Percentiles rank a stretch among this genome's conserved stretches.
Conservation (phyloP, 2,329 filamentous ascomycete genomes). For the Cryphonectria nitschkei region DNA sequence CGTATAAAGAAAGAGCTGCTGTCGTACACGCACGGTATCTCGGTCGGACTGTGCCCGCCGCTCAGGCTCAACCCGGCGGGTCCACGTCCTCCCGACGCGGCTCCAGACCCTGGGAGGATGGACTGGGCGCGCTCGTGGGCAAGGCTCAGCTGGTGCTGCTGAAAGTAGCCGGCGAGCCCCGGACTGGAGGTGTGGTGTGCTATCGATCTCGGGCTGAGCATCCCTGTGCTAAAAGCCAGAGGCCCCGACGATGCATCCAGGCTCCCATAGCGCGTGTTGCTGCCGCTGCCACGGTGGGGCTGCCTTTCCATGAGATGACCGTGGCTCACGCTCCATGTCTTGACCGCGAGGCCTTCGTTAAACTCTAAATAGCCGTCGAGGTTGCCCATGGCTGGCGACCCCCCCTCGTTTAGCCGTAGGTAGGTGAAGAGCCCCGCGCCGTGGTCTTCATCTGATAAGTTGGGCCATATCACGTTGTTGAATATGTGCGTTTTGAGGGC, state of each 20-base stretch:
- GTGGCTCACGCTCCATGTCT: slow-evolving; percentile 85
- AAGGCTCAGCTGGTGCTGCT: slow-evolving; percentile 31
- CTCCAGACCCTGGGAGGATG: slow-evolving; percentile 19
- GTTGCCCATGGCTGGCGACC: slow-evolving; percentile 80
- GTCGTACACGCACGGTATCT: slow-evolving; percentile 73
- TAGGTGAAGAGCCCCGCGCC: slow-evolving; percentile 93
- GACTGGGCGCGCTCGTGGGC: slow-evolving; percentile 32
- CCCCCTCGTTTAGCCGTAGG: slow-evolving; percentile 84
- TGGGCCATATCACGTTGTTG: slow-evolving; percentile 98
- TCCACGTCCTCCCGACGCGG: slow-evolving; percentile 15
- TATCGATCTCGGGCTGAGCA: slow-evolving; percentile 35
- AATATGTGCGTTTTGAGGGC: slow-evolving; percentile 95
- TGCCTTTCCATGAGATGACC: slow-evolving; percentile 83
- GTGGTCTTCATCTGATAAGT: slow-evolving; percentile 93
- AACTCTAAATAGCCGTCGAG: slow-evolving; percentile 85
- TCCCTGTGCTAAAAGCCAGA: slow-evolving; percentile 29
- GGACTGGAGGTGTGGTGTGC: slow-evolving; percentile 34
- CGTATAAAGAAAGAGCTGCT: slow-evolving; percentile 94
- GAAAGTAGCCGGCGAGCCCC: slow-evolving; percentile 31
- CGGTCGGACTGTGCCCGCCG: slow-evolving; percentile 39
- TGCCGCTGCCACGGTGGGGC: slow-evolving; percentile 63
- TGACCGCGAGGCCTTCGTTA: slow-evolving; percentile 85
- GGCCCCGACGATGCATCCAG: slow-evolving; percentile 46
- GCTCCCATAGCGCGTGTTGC: slow-evolving; percentile 54
- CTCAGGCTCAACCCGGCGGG: slow-evolving; percentile 13